Conservation (phyloP, 1,284 basidiomycete species). For the Afroboletus lepidellus region DNA sequence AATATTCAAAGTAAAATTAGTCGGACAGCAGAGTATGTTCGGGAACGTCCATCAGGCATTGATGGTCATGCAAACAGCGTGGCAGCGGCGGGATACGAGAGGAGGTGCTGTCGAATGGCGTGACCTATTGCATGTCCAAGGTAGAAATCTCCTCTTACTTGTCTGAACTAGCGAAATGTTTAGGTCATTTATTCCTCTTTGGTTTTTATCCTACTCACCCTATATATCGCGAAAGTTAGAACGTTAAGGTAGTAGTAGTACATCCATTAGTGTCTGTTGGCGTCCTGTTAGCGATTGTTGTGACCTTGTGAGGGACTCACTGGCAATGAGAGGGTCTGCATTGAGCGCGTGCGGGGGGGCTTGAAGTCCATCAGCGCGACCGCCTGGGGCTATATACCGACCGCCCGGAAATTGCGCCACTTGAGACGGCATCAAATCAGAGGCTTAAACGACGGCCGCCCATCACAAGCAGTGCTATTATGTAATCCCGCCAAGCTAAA, state of each 20-base stretch:
- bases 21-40: slow-evolving; percentile 53
- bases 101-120: slow-evolving; percentile 61
- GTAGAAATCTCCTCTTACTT: slow-evolving; percentile 31
- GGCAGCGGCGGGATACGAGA: slow-evolving; percentile 59
- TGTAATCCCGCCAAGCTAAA: slow-evolving; percentile 12
- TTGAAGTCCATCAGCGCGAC: not conserved
- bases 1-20: slow-evolving; percentile 57
- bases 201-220: slow-evolving; percentile 25
- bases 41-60: slow-evolving; percentile 63
- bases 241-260: slow-evolving; percentile 20
- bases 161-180: slow-evolving; percentile 23
- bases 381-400: slow-evolving; percentile 35
- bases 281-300: slow-evolving; percentile 15
- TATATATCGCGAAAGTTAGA: slow-evolving; percentile 15
- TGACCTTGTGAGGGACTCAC: slow-evolving; percentile 7
- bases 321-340: not conserved
- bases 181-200: not conserved
- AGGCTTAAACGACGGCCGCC: slow-evolving; percentile 15
- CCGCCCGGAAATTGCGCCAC: slow-evolving; percentile 35
- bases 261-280: slow-evolving; percentile 18
- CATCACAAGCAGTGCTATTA: slow-evolving; percentile 23
- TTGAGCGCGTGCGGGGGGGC: not conserved
- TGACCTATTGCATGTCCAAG: slow-evolving; percentile 43
- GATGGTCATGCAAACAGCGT: slow-evolving; percentile 62
- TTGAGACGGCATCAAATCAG: slow-evolving; percentile 7